Base-by-base conservation (phyloP, 2,329 filamentous ascomycete genomes). In the Lachnellula willkommii region DNA sequence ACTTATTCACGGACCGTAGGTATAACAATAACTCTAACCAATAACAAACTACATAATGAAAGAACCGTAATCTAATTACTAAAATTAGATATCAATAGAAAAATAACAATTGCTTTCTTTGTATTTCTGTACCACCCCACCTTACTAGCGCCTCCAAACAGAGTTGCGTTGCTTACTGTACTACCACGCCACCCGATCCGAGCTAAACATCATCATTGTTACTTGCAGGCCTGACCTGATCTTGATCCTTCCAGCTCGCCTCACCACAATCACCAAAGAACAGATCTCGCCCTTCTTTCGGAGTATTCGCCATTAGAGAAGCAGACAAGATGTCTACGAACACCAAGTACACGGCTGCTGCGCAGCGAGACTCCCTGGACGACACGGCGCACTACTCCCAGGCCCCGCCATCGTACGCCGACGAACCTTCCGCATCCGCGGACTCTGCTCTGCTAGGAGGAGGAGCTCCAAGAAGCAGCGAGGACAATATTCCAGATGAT, bases 401-500 rank as follows among this genome's bases (percentile, higher is more conserved):
- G 68, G 81, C 91, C 69, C 92, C 93, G 63, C 93, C 93, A 20
- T 89, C 89, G 58, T 96, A 96, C 77, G 80, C 82, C 70, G 76
- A 74, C 58, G 78, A 80, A 60, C 73, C 78, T 58, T 79, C 83
- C 39, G 77, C 81, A 39, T 72, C 75, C 26, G 73, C 79, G 58
- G 78, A 79, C 60, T 72, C 76, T 58, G 74, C 75, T 12, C 75
- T 81, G 22, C 78, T 88, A 42, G 81, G 89, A 55, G 87, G 80
- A 46, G 81, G 89, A 56, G 87, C 79, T 46, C 84, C 90, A 51
- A 84, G 92, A 66, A 81, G 79, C 70, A 92, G 92, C 73, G 84
- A 92, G 69, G 93, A 96, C 74, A 95, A 96, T 69, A 71, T 97
- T 46, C 93, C 93, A 1, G 93, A 97, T 76, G 93, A 97, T 74